Base-by-base conservation (phyloP, 2,329 filamentous ascomycete species). In the Exophiala aquamarina region DNA sequence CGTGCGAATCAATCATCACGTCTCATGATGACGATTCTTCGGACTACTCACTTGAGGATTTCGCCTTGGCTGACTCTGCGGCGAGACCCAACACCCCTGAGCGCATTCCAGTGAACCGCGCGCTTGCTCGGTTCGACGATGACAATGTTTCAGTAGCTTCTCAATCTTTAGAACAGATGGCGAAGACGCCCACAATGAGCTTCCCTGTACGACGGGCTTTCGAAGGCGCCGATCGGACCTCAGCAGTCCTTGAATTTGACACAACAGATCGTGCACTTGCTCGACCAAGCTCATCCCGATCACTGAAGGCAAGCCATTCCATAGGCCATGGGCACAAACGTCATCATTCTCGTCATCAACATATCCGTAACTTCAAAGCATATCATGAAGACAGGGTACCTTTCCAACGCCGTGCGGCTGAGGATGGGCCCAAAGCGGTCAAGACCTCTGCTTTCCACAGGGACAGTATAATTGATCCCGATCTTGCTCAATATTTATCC, bases 391-490 rank as follows among this genome's bases (percentile, higher is more conserved):
- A 96, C 52, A 80, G 88, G 47, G 92, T 89, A 0, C 93, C 93
- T 0, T 97, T 97, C 57, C 89, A 88, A 60, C 77, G 90, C 44
- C 86, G 86, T 49, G 77, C 83, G 9, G 73, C 77, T 14, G 82
- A 94, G 42, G 85, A 90, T 49, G 70, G 77, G 38, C 72, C 76
- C 3, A 82, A 78, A 54, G 85, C 83, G 54, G 73, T 81, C 6
- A 82, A 83, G 33, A 77, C 95, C 28, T 86, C 91, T 13, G 90
- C 90, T n/a, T 97, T 98, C 59, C 93, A 98, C 65, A 90, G 93
- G 62, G 93, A 98, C 71, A 97, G 93, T 63, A 95, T 98, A 58
- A 97, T 98, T 58, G 93, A 98, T 63, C 93, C 93, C 1, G 93
- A 98, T 61, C 74, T 98, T 44, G 92, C 91, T 4, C 87, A 89